phyloP scores from a whole-genome alignment of 139 green algal genomes.

The Chara braunii region DNA sequence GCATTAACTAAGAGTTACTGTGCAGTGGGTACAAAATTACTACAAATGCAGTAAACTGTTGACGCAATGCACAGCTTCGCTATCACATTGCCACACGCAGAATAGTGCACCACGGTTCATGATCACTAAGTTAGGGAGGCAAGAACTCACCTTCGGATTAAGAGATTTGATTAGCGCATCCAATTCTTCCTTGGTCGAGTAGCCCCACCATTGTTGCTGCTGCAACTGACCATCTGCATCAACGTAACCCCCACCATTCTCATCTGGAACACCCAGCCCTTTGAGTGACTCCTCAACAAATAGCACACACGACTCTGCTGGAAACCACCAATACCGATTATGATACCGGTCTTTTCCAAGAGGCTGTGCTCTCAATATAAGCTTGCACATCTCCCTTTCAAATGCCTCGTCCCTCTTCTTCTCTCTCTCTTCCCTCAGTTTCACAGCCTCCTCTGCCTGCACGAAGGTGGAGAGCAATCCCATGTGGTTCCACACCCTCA shows the following conservation, averaged over 20 bases:
- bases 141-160: conserved; percentile 25
- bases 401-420: conserved; percentile 18
- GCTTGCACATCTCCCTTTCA: conserved; percentile 23
- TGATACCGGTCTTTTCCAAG: conserved; percentile 26
- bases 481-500: too few relatives aligned
- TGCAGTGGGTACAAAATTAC: too few relatives aligned
- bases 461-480: too few relatives aligned
- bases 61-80: too few relatives aligned
- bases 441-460: conserved; percentile 10
- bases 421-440: too few relatives aligned
- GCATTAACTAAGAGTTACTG: too few relatives aligned
- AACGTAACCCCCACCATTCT: not conserved
- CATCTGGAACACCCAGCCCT: too few relatives aligned
- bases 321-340: conserved; percentile 32
- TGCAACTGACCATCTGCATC: too few relatives aligned
- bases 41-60: too few relatives aligned
- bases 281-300: conserved; percentile 21
- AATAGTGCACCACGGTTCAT: too few relatives aligned
- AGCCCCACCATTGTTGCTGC: conserved; percentile 6
- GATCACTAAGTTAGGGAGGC: too few relatives aligned
- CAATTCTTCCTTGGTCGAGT: conserved; percentile 26
- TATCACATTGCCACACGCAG: too few relatives aligned
- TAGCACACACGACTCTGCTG: conserved; percentile 4
- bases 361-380: conserved; percentile 1
- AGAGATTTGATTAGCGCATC: conserved; percentile 13